A percentile compares a stretch with the other conserved stretches of the same genome.
phyloP scores from a whole-genome alignment of 1,139 yeast genomes.

The Meyerozyma athensensis region DNA sequence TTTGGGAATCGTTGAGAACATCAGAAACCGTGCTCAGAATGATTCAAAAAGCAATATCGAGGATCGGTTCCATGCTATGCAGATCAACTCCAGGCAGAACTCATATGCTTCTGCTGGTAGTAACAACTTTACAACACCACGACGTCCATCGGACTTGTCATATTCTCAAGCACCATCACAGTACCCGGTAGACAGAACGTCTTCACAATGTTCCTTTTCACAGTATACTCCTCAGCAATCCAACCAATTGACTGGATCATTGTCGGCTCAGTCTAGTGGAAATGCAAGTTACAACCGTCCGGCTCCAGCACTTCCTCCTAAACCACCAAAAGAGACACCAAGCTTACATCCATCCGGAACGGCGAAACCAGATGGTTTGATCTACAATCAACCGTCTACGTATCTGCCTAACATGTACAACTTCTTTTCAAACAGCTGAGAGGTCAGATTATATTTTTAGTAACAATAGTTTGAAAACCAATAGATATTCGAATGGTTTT shows the following conservation, averaged over 20 bases:
- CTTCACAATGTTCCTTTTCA: background rate
- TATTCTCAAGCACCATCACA: no score
- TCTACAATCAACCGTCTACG: conserved; percentile 45
- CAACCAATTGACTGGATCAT: background rate
- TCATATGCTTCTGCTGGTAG: background rate
- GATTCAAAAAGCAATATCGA: conserved; percentile 17
- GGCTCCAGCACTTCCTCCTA: conserved; percentile 22
- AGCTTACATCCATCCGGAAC: conserved; percentile 8
- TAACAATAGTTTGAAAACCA: no score
- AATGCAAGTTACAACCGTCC: conserved; percentile 3
- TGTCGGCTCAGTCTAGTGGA: conserved; percentile 1
- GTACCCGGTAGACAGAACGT: conserved; percentile 3
- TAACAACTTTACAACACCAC: no score
- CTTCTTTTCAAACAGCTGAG: conserved; percentile 22
- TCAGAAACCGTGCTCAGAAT: conserved; percentile 14
- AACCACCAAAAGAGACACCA: conserved; percentile 8
- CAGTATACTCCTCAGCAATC: background rate
- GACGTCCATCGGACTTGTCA: no score
- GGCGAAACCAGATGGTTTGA: conserved; percentile 24
- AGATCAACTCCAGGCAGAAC: background rate
- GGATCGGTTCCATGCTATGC: background rate
- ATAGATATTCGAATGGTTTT: background rate
- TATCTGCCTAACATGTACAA: conserved; percentile 47
- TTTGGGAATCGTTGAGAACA: conserved; percentile 35
- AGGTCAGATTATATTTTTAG: no score